A percentile compares a stretch with the other conserved stretches of the same genome.
These are phyloP conservation scores for Pseudocercospora pini-densiflorae DNA, from an alignment of 2,329 filamentous ascomycete genomes.

Conservation along the genomic window DNA sequence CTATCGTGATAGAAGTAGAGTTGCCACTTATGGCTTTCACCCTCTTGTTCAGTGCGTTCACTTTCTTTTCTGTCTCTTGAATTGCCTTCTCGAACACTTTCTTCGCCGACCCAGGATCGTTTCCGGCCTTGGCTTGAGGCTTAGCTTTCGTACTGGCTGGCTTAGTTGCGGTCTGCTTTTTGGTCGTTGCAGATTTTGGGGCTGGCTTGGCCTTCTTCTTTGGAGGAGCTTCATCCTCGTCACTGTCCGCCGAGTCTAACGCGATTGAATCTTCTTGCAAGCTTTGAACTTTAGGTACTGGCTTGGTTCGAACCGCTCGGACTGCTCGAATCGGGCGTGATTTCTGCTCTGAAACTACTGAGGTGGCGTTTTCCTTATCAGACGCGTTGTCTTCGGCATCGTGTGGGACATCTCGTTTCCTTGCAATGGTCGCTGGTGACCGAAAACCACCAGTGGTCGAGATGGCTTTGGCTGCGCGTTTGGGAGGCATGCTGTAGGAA, in stretches of 20 bases:
- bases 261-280: neutral
- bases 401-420: no score
- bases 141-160: neutral
- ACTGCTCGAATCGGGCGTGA: neutral
- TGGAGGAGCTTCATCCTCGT: neutral
- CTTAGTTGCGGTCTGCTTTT: neutral
- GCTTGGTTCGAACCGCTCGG: neutral
- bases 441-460: no score
- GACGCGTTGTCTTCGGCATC: neutral
- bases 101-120: neutral
- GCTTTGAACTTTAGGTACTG: neutral
- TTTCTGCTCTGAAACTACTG: neutral
- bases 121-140: neutral
- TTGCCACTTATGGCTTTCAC: conserved; percentile 14
- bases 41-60: conserved; percentile 11
- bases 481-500: neutral
- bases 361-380: neutral
- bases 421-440: no score
- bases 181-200: neutral
- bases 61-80: conserved; percentile 4
- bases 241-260: neutral
- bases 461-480: neutral
- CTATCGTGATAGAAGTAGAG: neutral
- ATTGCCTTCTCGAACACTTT: conserved; percentile 12
- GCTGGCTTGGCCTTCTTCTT: neutral